phyloP scores from a whole-genome alignment of 495 filamentous ascomycete genomes.

The Xanthoparmelia taractica region DNA sequence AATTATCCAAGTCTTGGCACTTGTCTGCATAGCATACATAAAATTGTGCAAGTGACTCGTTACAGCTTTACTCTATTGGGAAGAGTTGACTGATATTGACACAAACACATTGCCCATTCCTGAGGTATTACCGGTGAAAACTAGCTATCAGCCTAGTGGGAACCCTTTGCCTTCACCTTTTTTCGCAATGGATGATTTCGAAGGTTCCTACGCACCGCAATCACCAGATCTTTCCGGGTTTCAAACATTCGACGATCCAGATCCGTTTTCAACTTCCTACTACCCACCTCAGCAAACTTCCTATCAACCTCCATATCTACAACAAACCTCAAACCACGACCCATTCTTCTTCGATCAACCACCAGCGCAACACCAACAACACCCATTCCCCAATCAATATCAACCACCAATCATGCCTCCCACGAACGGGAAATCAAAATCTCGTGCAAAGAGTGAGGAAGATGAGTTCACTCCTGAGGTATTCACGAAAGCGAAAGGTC shows the following conservation, averaged over 20 bases:
- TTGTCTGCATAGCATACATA: not conserved
- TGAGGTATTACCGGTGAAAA: not conserved
- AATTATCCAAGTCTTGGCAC: not conserved
- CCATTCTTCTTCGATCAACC: constrained; percentile 12
- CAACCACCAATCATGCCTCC: constrained; percentile 25
- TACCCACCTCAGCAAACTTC: constrained; percentile 24
- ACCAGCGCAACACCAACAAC: constrained; percentile 8
- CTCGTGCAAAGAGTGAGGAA: constrained; percentile 31
- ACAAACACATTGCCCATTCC: not conserved
- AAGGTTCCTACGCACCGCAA: constrained; percentile 39
- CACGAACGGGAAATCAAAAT: constrained; percentile 24
- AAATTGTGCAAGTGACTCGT: not conserved
- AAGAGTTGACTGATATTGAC: not conserved
- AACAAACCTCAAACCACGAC: constrained; percentile 15
- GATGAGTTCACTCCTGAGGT: constrained; percentile 29
- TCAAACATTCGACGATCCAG: constrained; percentile 37
- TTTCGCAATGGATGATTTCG: constrained; percentile 38
- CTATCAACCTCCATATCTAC: constrained; percentile 18
- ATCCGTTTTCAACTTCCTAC: constrained; percentile 32
- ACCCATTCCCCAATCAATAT: constrained; percentile 13
- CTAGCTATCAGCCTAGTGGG: not conserved
- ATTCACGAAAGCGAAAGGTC: constrained; percentile 23
- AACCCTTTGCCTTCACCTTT: not conserved
- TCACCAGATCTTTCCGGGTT: constrained; percentile 43
- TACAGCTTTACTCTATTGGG: constrained; percentile 4